Evolutionary conservation across 768 basidiomycete genomes (phyloP), one percentile per base, ranked within the genome.

Genomic region (Favolaschia claudopus): DNA sequence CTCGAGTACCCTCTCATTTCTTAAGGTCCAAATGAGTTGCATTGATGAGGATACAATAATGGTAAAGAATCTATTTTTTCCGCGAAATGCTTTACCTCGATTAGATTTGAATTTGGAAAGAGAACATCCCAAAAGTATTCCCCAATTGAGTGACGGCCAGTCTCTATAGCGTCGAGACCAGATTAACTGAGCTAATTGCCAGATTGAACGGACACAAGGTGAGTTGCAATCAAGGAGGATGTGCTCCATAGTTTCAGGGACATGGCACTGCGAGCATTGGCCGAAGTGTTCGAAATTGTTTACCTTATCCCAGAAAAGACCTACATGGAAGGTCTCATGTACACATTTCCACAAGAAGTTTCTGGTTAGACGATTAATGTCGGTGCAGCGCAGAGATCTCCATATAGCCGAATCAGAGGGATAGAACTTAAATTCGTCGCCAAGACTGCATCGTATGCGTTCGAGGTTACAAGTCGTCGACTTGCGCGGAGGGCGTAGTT

Each of bases 261-360:
- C 25, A 12, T 46, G 25, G 27, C 44, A 46, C 8, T 25, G 8
- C 7, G 44, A 28, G 27, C 44, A 46, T 25, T 46, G 8, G 7
- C 44, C 44, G 27, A 46, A 19, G 28, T 19, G 19, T 20, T 36
- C 42, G 27, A 44, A 1, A 44, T 29, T n/a, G 22, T 22, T 3
- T 8, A 48, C 42, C 7, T 49, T 31, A 19, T 36, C 19, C 55
- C 45, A 55, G 17, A 55, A 55, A 12, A 31, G 20, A 10, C 52
- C 52, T 10, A 54, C 52, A n/a, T 32, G 29, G 22, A 57, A 57
- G 0, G 46, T 57, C 12, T 57, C 49, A 19, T 57, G 55, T 15
- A 57, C 39, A 17, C 43, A 45, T n/a, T 57, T 57, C 55, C 55
- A 57, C 1, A 22, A 42, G 12, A 57, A 46, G 19, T 57, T 46